These are phyloP conservation scores for Trichosporon coremiiforme DNA, from an alignment of 1,284 basidiomycete genomes.

Conservation along the genomic window DNA sequence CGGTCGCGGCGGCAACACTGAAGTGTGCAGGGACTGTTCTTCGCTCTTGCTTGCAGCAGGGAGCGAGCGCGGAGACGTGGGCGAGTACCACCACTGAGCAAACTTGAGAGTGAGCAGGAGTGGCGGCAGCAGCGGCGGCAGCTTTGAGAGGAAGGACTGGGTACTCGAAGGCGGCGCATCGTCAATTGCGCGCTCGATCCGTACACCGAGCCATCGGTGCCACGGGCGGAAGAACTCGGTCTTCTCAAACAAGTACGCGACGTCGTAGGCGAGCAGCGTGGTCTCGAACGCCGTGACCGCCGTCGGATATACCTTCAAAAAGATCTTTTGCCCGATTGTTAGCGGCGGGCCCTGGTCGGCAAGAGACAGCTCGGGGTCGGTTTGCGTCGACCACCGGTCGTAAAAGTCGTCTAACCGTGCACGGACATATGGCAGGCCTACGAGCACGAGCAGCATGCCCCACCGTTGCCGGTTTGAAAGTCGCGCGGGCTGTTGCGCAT, in stretches of 20 bases:
- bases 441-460: constrained; percentile 75
- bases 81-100: constrained; percentile 99
- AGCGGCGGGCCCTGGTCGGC: constrained; percentile 39
- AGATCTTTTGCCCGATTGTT: constrained; percentile 48
- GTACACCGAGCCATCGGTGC: constrained; percentile 79
- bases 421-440: constrained; percentile 84
- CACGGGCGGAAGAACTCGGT: constrained; percentile 90
- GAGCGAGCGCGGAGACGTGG: constrained; percentile 81
- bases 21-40: constrained; percentile 62
- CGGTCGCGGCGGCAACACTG: constrained; percentile 72
- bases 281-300: constrained; percentile 73
- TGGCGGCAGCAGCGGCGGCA: constrained; percentile 67
- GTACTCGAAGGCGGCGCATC: constrained; percentile 30
- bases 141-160: constrained; percentile 27
- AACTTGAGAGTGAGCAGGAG: constrained; percentile 97
- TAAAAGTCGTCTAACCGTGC: constrained; percentile 88
- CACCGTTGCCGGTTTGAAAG: constrained; percentile 50
- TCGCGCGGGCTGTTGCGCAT: constrained; percentile 23
- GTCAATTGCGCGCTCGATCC: constrained; percentile 53
- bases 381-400: constrained; percentile 65
- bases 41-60: constrained; percentile 64
- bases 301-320: constrained; percentile 79
- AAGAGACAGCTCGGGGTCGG: constrained; percentile 29
- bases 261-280: constrained; percentile 79
- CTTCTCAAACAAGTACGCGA: constrained; percentile 86